phyloP scores from a whole-genome alignment of 345 rosid genomes.

The Cardamine chenopodiifolia region DNA sequence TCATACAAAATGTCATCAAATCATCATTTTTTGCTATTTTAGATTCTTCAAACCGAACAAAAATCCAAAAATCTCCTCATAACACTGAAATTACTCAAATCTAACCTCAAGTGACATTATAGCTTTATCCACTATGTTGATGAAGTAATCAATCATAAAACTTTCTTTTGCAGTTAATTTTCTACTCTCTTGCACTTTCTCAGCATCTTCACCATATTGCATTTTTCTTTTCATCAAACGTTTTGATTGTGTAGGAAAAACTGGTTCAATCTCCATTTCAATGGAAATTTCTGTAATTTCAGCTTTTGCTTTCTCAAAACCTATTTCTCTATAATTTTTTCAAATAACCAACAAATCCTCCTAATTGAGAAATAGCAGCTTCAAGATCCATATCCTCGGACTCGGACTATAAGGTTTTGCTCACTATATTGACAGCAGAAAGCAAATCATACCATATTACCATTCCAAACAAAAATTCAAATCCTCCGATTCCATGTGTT shows the following conservation, averaged over 20 bases:
- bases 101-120: no score
- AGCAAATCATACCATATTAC: conserved; percentile 13
- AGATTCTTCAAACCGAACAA: no score
- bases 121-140: no score
- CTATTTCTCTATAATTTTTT: not conserved
- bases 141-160: no score
- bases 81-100: no score
- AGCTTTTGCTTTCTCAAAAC: not conserved
- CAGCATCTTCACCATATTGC: not conserved
- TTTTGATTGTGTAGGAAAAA: not conserved
- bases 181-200: no score
- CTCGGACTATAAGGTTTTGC: not conserved
- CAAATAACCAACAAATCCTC: not conserved
- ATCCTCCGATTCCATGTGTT: not conserved
- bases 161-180: no score
- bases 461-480: conserved; percentile 1
- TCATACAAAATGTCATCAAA: no score
- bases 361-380: not conserved
- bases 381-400: conserved; percentile 12
- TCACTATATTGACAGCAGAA: not conserved
- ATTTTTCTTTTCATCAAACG: not conserved
- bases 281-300: not conserved
- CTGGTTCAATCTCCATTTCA: not conserved
- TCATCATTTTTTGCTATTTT: no score
- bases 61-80: no score